These are phyloP conservation scores for Pleomassaria siparia DNA, from an alignment of 2,329 filamentous ascomycete genomes.

Conservation along the genomic window DNA sequence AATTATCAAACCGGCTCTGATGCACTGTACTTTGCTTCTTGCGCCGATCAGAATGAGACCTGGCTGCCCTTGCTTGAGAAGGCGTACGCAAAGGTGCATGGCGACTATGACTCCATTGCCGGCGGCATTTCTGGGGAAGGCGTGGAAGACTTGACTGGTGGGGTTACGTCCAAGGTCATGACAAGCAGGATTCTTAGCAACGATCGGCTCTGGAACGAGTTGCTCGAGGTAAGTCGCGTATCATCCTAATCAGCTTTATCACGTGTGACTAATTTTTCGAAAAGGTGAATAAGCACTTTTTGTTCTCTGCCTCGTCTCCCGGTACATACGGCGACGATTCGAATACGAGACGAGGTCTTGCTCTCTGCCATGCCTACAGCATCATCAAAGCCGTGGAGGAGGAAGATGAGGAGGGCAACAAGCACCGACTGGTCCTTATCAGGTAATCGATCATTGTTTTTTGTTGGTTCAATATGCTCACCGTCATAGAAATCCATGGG, in stretches of 20 bases:
- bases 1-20: constrained; percentile 73
- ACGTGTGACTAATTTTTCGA: background rate
- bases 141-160: constrained; percentile 63
- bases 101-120: constrained; percentile 73
- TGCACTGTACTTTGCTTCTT: constrained; percentile 76
- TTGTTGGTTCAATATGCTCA: background rate
- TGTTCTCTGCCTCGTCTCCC: constrained; percentile 62
- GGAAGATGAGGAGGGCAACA: constrained; percentile 40
- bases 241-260: background rate
- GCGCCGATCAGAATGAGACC: constrained; percentile 73
- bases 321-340: constrained; percentile 64
- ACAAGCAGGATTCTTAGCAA: constrained; percentile 72
- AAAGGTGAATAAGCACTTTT: constrained; percentile 72
- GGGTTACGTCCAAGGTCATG: constrained; percentile 68
- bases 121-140: constrained; percentile 66
- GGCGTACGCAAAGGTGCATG: constrained; percentile 81
- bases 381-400: constrained; percentile 60
- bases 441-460: constrained; percentile 46
- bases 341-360: constrained; percentile 50
- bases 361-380: constrained; percentile 56
- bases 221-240: constrained; percentile 55
- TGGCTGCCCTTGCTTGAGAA: constrained; percentile 82
- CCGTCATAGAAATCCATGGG: constrained; percentile 71
- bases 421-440: constrained; percentile 61
- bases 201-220: constrained; percentile 80